Conservation (phyloP, 2,329 filamentous ascomycete species). For the Hymenoscyphus fraxineus region DNA sequence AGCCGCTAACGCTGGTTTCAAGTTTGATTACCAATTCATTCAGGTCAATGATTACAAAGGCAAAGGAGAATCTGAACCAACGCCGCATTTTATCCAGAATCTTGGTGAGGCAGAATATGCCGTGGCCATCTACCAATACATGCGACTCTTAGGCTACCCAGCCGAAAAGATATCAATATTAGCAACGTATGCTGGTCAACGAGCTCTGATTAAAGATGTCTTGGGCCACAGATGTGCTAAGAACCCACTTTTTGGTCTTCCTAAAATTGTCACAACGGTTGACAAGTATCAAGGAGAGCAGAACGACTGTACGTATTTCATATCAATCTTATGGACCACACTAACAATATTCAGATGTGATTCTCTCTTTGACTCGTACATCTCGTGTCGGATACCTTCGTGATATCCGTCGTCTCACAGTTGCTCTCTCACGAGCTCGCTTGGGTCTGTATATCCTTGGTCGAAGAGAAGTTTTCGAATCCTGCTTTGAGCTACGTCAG, state of each 20-base stretch:
- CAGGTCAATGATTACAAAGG: constrained; percentile 92
- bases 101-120: constrained; percentile 95
- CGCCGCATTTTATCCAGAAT: constrained; percentile 94
- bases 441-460: constrained; percentile 91
- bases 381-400: constrained; percentile 86
- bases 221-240: constrained; percentile 76
- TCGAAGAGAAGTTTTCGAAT: constrained; percentile 81
- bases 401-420: constrained; percentile 88
- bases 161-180: constrained; percentile 72
- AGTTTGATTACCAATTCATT: constrained; percentile 94
- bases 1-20: constrained; percentile 84
- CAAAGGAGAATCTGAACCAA: constrained; percentile 80
- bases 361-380: constrained; percentile 88
- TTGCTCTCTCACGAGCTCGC: constrained; percentile 87
- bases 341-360: constrained; percentile 61
- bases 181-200: constrained; percentile 89
- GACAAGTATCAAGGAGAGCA: constrained; percentile 99
- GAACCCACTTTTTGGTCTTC: constrained; percentile 82
- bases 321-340: constrained; percentile 15
- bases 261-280: constrained; percentile 86
- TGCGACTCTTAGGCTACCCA: constrained; percentile 92
- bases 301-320: constrained; percentile 77
- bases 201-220: constrained; percentile 83
- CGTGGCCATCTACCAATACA: constrained; percentile 93
- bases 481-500: constrained; percentile 79